Base-by-base conservation (phyloP, 225 moss, liverwort and hornwort genomes). In the Climacium dendroides region DNA sequence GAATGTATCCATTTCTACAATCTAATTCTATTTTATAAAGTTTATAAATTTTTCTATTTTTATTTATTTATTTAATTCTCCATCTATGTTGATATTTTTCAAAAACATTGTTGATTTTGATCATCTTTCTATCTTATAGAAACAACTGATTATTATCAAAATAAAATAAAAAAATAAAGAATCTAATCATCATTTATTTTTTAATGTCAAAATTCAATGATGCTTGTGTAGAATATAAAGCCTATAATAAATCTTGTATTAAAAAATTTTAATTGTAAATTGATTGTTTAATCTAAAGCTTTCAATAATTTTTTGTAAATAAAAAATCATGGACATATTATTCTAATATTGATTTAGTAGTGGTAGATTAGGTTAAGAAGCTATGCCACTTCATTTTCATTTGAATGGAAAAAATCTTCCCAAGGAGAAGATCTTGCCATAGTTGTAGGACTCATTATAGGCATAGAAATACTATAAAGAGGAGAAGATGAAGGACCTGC, bases 401-500 rank as follows among this genome's bases (percentile, higher is more conserved):
- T 28, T 85, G 43, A 65, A 75, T 85, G 79, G 37, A 90, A 72
- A 76, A 93, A 91, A 11, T 83, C 87, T 80, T 90, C n/a, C 89
- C 86, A 93, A 39, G 86, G 89, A 74, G 83, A 90, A 81, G 76
- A 82, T 59, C 79, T 89, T 32, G 73, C 20, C 15, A n/a, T 61
- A 73, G 11, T 43, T 59, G 35, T 83, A 53, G 54, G 25, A 82
- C 2, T 64, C 57, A 87, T 75, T 61, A 74, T 24, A 79, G 82
- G 85, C 70, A 81, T 73, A 86, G 50, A 78, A 54, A 83, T 69
- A 85, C 52, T 45, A 86, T 20, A 54, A 45, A 64, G 26, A 66
- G 19, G 39, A 85, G 79, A 78, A 87, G 87, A 84, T 80, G 91
- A 93, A 89, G 85, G 89, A 93, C 90, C 80, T 93, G 92, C 89